These are phyloP conservation scores for Diaporthe caulivora DNA, from an alignment of 2,329 filamentous ascomycete genomes.

Conservation along the genomic window DNA sequence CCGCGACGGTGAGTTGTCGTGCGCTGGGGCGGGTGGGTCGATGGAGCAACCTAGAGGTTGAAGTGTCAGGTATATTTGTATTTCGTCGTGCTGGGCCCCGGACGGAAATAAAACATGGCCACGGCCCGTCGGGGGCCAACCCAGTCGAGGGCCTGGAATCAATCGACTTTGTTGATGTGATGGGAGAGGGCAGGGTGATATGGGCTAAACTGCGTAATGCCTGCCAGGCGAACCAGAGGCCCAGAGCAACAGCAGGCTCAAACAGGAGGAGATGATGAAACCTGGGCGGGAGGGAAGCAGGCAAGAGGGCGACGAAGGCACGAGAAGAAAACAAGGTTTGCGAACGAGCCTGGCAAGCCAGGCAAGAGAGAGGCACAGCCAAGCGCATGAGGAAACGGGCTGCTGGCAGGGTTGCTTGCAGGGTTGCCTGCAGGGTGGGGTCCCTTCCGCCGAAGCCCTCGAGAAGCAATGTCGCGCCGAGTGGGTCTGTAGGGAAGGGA, in stretches of 20 bases:
- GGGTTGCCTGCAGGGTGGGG: constrained; percentile 30
- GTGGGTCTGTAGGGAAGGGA: constrained; percentile 34
- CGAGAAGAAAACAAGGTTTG: constrained; percentile 6
- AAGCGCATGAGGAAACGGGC: constrained; percentile 30
- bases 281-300: constrained; percentile 24
- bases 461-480: constrained; percentile 31
- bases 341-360: background rate
- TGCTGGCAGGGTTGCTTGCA: constrained; percentile 26
- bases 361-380: constrained; percentile 6
- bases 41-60: background rate
- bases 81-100: constrained; percentile 33
- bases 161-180: constrained; percentile 8
- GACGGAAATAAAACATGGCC: constrained; percentile 36
- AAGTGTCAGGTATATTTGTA: constrained; percentile 30
- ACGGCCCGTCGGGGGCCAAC: constrained; percentile 33
- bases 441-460: constrained; percentile 1
- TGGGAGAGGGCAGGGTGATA: constrained; percentile 8
- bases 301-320: constrained; percentile 21
- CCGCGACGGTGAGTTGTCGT: constrained; percentile 32
- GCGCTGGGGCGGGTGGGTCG: constrained; percentile 30
- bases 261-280: constrained; percentile 38
- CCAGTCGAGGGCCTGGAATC: constrained; percentile 26
- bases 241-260: constrained; percentile 15
- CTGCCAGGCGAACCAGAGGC: constrained; percentile 32
- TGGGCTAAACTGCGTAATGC: constrained; percentile 4